Percentiles rank a stretch among this genome's conserved stretches.
These are phyloP conservation scores for Hymenotorrendiella dingleyae DNA, from an alignment of 2,329 filamentous ascomycete genomes.

Conservation along the genomic window DNA sequence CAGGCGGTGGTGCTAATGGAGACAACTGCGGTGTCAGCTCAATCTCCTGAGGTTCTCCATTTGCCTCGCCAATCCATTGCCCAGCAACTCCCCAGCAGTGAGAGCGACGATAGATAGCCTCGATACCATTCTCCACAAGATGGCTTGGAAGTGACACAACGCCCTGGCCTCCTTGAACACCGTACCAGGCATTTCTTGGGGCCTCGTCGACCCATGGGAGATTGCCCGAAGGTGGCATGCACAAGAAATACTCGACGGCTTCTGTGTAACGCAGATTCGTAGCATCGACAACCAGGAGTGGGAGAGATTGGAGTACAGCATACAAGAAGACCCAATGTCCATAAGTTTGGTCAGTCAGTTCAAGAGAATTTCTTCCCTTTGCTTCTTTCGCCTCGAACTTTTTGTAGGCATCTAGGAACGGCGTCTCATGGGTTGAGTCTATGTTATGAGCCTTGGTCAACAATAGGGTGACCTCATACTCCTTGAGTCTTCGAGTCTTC, in stretches of 20 bases:
- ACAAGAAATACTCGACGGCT: slow-evolving; percentile 76
- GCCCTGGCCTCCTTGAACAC: slow-evolving; percentile 60
- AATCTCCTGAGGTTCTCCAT: not conserved
- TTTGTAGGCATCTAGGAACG: slow-evolving; percentile 65
- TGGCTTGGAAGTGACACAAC: slow-evolving; percentile 58
- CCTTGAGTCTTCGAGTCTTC: slow-evolving; percentile 65
- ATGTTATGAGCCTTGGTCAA: slow-evolving; percentile 78
- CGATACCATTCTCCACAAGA: slow-evolving; percentile 55
- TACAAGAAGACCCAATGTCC: slow-evolving; percentile 82
- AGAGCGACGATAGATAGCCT: slow-evolving; percentile 61
- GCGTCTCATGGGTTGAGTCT: slow-evolving; percentile 54
- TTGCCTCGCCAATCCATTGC: slow-evolving; percentile 41
- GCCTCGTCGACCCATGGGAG: slow-evolving; percentile 67
- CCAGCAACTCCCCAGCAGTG: slow-evolving; percentile 64
- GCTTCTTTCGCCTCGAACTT: slow-evolving; percentile 66
- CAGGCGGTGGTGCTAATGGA: slow-evolving; percentile 24
- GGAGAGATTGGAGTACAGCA: slow-evolving; percentile 68
- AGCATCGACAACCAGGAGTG: slow-evolving; percentile 71
- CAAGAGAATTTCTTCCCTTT: slow-evolving; percentile 55
- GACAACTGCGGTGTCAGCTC: slow-evolving; percentile 7
- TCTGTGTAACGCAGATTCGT: slow-evolving; percentile 63
- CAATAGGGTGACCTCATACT: slow-evolving; percentile 70
- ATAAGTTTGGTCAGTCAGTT: slow-evolving; percentile 64
- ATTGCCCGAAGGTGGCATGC: slow-evolving; percentile 65
- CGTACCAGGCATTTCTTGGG: slow-evolving; percentile 63